These are phyloP conservation scores for Lactifluus pinguis DNA, from an alignment of 768 basidiomycete genomes.

Conservation along the genomic window DNA sequence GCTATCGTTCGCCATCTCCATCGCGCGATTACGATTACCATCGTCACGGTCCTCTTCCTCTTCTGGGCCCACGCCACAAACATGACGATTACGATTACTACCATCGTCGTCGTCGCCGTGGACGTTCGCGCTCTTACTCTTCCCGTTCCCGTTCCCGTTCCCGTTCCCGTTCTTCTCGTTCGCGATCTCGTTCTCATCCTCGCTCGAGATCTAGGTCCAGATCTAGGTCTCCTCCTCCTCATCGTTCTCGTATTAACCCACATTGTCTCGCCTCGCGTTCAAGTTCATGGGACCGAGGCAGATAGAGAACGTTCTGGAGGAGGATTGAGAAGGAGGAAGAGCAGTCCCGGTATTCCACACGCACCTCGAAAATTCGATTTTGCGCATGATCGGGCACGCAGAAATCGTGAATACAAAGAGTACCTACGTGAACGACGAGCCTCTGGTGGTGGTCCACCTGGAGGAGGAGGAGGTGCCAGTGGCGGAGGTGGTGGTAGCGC, in stretches of 20 bases:
- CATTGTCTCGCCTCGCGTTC: neutral
- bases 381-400: neutral
- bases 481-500: too few relatives aligned
- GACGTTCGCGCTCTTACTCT: neutral
- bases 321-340: neutral
- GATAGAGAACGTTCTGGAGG: too few relatives aligned
- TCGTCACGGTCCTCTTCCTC: too few relatives aligned
- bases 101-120: neutral
- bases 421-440: neutral
- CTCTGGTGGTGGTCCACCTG: neutral
- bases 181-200: neutral
- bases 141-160: neutral
- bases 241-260: neutral
- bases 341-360: neutral
- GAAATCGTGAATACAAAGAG: neutral
- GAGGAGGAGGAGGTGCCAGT: too few relatives aligned
- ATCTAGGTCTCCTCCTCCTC: neutral
- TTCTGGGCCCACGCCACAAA: neutral
- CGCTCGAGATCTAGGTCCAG: too few relatives aligned
- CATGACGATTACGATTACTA: neutral
- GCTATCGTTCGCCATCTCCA: neutral
- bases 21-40: conserved; percentile 1
- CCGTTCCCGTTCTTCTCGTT: neutral
- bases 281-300: neutral
- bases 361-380: conserved; percentile 1